phyloP scores from a whole-genome alignment of 495 filamentous ascomycete genomes.

The Tetracladium setigerum region DNA sequence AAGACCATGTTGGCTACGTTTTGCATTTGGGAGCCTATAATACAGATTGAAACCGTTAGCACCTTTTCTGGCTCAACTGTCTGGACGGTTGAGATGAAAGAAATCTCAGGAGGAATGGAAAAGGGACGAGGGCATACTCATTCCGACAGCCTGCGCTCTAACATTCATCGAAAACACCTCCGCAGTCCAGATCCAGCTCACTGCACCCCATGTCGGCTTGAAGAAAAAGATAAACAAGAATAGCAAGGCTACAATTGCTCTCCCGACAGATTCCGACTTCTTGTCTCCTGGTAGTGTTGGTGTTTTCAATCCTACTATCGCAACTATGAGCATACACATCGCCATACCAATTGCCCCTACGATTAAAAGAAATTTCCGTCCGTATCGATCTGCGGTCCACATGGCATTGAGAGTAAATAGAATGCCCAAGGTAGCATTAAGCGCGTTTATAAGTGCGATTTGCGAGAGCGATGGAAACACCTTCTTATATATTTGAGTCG shows the following conservation, averaged over 20 bases:
- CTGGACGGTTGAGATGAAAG: slow-evolving; percentile 13
- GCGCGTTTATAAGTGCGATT: slow-evolving; percentile 41
- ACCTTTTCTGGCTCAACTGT: not conserved
- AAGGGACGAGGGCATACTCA: slow-evolving; percentile 58
- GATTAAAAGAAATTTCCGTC: slow-evolving; percentile 45
- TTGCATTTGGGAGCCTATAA: slow-evolving; percentile 46
- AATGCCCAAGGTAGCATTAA: slow-evolving; percentile 71
- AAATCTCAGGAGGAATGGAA: slow-evolving; percentile 52
- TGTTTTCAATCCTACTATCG: slow-evolving; percentile 48
- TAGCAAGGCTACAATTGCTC: slow-evolving; percentile 52
- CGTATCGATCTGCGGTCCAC: slow-evolving; percentile 51
- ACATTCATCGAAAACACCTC: slow-evolving; percentile 62
- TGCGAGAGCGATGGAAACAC: slow-evolving; percentile 40
- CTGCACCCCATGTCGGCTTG: slow-evolving; percentile 59
- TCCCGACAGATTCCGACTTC: slow-evolving; percentile 50
- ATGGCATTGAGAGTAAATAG: slow-evolving; percentile 63
- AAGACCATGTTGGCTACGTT: slow-evolving; percentile 57
- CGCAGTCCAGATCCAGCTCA: slow-evolving; percentile 58
- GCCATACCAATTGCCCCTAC: slow-evolving; percentile 48
- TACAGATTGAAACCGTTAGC: not conserved
- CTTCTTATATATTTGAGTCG: slow-evolving; percentile 56
- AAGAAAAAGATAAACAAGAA: slow-evolving; percentile 62
- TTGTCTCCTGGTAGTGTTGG: slow-evolving; percentile 34
- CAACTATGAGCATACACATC: slow-evolving; percentile 48
- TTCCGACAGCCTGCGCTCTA: slow-evolving; percentile 55